Percentiles rank a stretch among this genome's conserved stretches.
Evolutionary conservation across 331 rosid species (phyloP).

Genomic region (Saraca asoca): DNA sequence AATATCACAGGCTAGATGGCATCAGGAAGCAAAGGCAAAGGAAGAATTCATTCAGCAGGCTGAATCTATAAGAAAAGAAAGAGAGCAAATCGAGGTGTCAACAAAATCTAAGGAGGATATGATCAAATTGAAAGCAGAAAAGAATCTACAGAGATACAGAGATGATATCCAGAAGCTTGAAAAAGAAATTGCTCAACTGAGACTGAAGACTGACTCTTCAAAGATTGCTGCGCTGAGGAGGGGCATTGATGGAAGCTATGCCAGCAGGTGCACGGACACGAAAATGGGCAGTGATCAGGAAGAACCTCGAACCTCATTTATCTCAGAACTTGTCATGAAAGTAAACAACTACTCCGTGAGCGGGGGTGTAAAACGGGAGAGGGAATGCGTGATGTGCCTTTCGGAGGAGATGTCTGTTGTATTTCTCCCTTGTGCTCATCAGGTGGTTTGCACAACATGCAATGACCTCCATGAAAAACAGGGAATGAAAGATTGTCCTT

Average conservation of each 20-base stretch:
- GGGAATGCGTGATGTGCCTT: conserved; percentile 96
- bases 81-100: conserved; percentile 71
- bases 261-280: conserved; percentile 43
- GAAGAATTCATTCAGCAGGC: conserved; percentile 59
- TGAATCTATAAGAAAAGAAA: conserved; percentile 64
- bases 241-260: conserved; percentile 78
- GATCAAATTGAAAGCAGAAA: conserved; percentile 67
- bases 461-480: conserved; percentile 92
- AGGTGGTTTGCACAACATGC: conserved; percentile 87
- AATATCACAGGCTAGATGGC: conserved; percentile 78
- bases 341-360: conserved; percentile 45
- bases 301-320: conserved; percentile 39
- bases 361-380: conserved; percentile 76
- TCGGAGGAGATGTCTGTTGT: conserved; percentile 94
- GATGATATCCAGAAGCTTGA: conserved; percentile 78
- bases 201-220: conserved; percentile 73
- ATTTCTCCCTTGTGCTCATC: conserved; percentile 93
- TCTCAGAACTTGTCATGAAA: conserved; percentile 49
- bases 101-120: conserved; percentile 66
- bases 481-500: conserved; percentile 93
- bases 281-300: conserved; percentile 39
- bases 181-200: conserved; percentile 73
- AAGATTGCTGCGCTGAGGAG: conserved; percentile 86
- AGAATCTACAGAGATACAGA: conserved; percentile 56
- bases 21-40: conserved; percentile 61